Evolutionary conservation across 73 alveolate genomes (phyloP).

Genomic region (Tetrahymena malaccensis): DNA sequence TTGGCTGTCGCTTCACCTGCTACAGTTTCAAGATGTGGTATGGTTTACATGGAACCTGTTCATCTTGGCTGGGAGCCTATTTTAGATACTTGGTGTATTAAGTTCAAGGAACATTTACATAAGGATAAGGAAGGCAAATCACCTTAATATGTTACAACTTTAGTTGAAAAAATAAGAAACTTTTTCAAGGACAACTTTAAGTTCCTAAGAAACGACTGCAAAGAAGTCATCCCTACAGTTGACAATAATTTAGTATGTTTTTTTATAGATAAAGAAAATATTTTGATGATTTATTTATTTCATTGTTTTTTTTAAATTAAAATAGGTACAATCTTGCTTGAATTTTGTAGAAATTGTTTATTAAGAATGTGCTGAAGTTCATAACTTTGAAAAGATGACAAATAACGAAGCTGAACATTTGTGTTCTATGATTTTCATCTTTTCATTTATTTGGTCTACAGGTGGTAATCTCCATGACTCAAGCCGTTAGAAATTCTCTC

Average conservation of each 20-base stretch:
- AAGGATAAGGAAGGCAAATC: slow-evolving; percentile 14
- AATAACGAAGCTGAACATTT: slow-evolving; percentile 74
- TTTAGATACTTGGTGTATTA: slow-evolving; percentile 77
- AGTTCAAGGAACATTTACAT: slow-evolving; percentile 56
- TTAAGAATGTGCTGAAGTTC: slow-evolving; percentile 60
- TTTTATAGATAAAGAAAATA: background rate
- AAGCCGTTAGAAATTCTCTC: slow-evolving; percentile 72
- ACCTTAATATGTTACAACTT: slow-evolving; percentile 49
- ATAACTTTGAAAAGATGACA: slow-evolving; percentile 52
- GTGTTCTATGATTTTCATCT: slow-evolving; percentile 68
- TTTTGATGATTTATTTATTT: background rate
- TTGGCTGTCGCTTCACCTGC: slow-evolving; percentile 99
- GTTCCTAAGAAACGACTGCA: slow-evolving; percentile 92
- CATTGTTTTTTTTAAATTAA: background rate
- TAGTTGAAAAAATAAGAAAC: slow-evolving; percentile 45
- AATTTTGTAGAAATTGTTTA: slow-evolving; percentile 78
- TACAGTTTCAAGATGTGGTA: slow-evolving; percentile 99
- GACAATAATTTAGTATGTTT: slow-evolving; percentile 66
- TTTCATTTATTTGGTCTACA: slow-evolving; percentile 93
- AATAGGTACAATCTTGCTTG: slow-evolving; percentile 62
- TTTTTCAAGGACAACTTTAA: slow-evolving; percentile 58
- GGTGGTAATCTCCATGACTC: slow-evolving; percentile 97
- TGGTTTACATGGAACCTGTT: slow-evolving; percentile 99
- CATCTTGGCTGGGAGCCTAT: slow-evolving; percentile 98
- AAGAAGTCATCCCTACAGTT: slow-evolving; percentile 85